phyloP scores from a whole-genome alignment of 2,329 filamentous ascomycete species.

The Fusarium neocosmosporiellum region DNA sequence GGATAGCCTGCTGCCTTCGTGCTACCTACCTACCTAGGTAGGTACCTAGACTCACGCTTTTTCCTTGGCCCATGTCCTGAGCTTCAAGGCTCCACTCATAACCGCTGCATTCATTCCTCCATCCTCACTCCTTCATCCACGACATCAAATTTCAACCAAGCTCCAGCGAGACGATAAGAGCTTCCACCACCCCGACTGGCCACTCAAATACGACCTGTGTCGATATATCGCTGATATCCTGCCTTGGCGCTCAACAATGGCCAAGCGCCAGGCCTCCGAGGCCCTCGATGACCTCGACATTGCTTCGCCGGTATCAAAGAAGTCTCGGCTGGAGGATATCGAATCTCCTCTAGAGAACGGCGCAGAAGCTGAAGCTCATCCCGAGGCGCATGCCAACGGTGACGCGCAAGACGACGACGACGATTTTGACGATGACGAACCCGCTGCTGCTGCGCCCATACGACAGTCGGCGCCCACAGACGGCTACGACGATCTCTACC shows the following conservation, averaged over 20 bases:
- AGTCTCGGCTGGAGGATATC: slow-evolving; percentile 63
- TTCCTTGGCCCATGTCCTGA: slow-evolving; percentile 6
- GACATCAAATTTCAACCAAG: slow-evolving; percentile 22
- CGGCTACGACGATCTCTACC: slow-evolving; percentile 95
- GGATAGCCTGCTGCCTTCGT: background rate
- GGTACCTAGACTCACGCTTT: background rate
- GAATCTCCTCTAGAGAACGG: slow-evolving; percentile 52
- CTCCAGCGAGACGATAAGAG: slow-evolving; percentile 5
- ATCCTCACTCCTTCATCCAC: slow-evolving; percentile 31
- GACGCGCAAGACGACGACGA: slow-evolving; percentile 48
- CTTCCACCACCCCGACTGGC: background rate
- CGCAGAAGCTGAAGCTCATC: slow-evolving; percentile 36
- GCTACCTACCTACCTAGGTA: no score
- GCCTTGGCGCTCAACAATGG: slow-evolving; percentile 46
- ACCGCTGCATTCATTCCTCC: slow-evolving; percentile 12
- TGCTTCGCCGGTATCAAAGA: slow-evolving; percentile 70
- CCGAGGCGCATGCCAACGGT: slow-evolving; percentile 47
- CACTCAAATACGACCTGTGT: background rate
- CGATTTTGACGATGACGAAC: slow-evolving; percentile 56
- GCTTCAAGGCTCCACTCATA: slow-evolving; percentile 34
- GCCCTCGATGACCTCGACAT: slow-evolving; percentile 68
- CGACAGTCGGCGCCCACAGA: slow-evolving; percentile 80
- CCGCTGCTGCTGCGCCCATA: slow-evolving; percentile 48
- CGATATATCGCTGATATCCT: background rate
- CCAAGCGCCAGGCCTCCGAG: slow-evolving; percentile 71